A percentile compares a stretch with the other conserved stretches of the same genome.
phyloP scores from a whole-genome alignment of 306 rosid species.

The Quercus mongolica region DNA sequence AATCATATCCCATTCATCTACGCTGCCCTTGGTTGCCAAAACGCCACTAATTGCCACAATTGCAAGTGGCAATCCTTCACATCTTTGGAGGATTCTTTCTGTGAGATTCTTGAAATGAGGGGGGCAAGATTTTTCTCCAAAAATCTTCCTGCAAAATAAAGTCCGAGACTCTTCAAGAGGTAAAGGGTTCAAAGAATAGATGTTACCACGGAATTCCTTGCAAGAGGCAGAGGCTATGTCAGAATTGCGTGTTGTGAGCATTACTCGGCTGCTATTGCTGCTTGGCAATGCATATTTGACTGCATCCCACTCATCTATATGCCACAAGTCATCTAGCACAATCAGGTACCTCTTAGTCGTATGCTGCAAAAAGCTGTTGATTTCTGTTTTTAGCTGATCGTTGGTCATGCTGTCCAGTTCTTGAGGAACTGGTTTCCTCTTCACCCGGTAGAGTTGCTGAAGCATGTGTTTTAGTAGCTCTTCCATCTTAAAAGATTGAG shows the following conservation, averaged over 20 bases:
- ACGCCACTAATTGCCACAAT: conserved; percentile 53
- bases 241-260: no score
- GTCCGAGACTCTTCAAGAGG: conserved; percentile 40
- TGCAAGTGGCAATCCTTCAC: conserved; percentile 55
- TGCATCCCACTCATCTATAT: no score
- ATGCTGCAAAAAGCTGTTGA: conserved; percentile 36
- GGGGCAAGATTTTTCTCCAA: conserved; percentile 42
- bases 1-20: conserved; percentile 41
- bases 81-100: conserved; percentile 23
- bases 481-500: conserved; percentile 28
- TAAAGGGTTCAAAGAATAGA: conserved; percentile 38
- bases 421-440: conserved; percentile 45
- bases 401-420: conserved; percentile 31
- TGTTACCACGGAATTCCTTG: conserved; percentile 24
- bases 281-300: no score
- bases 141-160: conserved; percentile 47
- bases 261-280: no score
- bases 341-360: background rate
- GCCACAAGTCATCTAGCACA: no score
- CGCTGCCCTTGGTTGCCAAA: conserved; percentile 32
- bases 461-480: conserved; percentile 41
- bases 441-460: conserved; percentile 39
- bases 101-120: conserved; percentile 30
- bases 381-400: conserved; percentile 24
- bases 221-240: no score